These are phyloP conservation scores for Chrysoporthe cubensis DNA, from an alignment of 2,329 filamentous ascomycete genomes.

Conservation along the genomic window DNA sequence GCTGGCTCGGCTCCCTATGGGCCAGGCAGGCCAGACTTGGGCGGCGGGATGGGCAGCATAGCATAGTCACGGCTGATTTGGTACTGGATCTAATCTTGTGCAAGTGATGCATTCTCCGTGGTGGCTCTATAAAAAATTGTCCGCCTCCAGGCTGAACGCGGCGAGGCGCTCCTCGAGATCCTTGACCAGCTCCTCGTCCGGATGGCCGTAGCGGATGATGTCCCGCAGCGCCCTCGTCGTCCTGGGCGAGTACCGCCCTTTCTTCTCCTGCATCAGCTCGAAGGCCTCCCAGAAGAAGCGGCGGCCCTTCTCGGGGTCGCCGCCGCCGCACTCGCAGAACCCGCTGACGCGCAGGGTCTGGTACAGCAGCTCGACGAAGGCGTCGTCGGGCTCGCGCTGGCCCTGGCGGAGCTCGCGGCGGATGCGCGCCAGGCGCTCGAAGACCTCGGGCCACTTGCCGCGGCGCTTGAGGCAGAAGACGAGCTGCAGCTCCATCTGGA, in stretches of 20 bases:
- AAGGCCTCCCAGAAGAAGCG: conserved; percentile 18
- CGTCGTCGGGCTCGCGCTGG: conserved; percentile 12
- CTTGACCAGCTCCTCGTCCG: conserved; percentile 11
- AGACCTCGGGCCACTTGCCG: conserved; percentile 18
- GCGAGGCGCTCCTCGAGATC: conserved; percentile 19
- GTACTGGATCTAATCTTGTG: too few species aligned
- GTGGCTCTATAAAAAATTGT: conserved; percentile 1
- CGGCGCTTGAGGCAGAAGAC: conserved; percentile 20
- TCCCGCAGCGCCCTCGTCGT: conserved; percentile 20
- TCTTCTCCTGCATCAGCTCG: conserved; percentile 22
- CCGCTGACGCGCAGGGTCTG: conserved; percentile 21
- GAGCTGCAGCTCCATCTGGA: conserved; percentile 23
- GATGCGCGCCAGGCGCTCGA: conserved; percentile 10
- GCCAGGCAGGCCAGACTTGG: too few species aligned
- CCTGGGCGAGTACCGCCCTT: conserved; percentile 12
- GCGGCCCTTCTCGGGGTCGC: conserved; percentile 10
- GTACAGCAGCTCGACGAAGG: conserved; percentile 21
- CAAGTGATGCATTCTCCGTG: too few species aligned
- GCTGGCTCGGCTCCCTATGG: too few species aligned
- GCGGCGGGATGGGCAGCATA: too few species aligned
- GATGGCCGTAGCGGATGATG: conserved; percentile 11
- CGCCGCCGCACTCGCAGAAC: conserved; percentile 20
- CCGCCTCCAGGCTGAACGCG: conserved; percentile 7
- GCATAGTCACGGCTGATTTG: too few species aligned
- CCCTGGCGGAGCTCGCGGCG: conserved; percentile 15